Conservation (phyloP, 306 rosid genomes). For the Vicia faba region DNA sequence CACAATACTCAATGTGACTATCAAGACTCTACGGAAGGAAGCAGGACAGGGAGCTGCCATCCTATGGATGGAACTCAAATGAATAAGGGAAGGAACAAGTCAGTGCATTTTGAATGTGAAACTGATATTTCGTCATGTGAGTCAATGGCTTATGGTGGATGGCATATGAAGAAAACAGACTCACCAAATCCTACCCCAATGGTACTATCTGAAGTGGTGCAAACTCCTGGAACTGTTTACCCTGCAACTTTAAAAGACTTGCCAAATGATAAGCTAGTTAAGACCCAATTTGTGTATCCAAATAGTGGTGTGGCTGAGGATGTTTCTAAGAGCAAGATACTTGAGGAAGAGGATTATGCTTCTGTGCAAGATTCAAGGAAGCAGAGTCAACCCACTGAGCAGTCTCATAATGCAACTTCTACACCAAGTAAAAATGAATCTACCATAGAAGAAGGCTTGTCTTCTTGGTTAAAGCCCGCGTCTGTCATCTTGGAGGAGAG, state of each 20-base stretch:
- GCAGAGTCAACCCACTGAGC: conserved; percentile 48
- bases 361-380: conserved; percentile 46
- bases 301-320: conserved; percentile 46
- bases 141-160: conserved; percentile 47
- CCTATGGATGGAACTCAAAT: conserved; percentile 34
- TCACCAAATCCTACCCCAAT: conserved; percentile 67
- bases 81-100: conserved; percentile 48
- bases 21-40: conserved; percentile 33
- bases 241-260: conserved; percentile 47
- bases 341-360: conserved; percentile 49
- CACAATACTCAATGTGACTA: conserved; percentile 28
- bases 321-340: conserved; percentile 42
- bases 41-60: conserved; percentile 19
- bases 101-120: conserved; percentile 69
- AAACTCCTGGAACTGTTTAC: conserved; percentile 81
- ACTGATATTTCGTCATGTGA: conserved; percentile 45
- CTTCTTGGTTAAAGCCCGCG: conserved; percentile 77
- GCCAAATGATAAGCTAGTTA: conserved; percentile 53
- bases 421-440: conserved; percentile 48
- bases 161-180: conserved; percentile 41
- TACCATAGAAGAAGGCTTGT: conserved; percentile 66
- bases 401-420: conserved; percentile 44
- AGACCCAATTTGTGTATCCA: conserved; percentile 64
- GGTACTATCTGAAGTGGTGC: conserved; percentile 74
- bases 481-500: conserved; percentile 48